Conservation (phyloP, 176 grass and related monocot species). For the Metroxylon sagu region DNA sequence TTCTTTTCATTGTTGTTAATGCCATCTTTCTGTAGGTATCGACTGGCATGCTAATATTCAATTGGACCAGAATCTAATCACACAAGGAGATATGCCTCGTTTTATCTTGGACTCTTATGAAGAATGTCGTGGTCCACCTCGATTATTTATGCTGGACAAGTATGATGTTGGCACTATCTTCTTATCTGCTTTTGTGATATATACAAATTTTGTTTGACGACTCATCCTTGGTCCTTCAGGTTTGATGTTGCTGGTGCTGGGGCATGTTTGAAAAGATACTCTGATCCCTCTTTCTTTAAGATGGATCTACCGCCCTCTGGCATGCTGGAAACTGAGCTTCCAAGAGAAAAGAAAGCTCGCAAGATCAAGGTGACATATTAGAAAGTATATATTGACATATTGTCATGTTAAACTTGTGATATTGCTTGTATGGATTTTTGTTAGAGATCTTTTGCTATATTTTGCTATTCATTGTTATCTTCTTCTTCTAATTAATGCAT, state of each 20-base stretch:
- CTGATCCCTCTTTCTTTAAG: constrained; percentile 61
- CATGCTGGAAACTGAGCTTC: constrained; percentile 27
- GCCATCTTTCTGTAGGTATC: constrained; percentile 36
- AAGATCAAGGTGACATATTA: constrained; percentile 42
- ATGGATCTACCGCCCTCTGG: constrained; percentile 35
- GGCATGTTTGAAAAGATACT: constrained; percentile 88
- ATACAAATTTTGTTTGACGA: constrained; percentile 4
- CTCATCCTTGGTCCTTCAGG: constrained; percentile 31
- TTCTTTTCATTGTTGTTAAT: not conserved
- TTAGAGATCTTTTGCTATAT: no score
- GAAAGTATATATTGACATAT: no score
- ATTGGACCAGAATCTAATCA: constrained; percentile 46
- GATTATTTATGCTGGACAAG: constrained; percentile 89
- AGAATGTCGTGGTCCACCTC: constrained; percentile 71
- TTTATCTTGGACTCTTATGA: constrained; percentile 81
- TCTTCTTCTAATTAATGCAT: no score
- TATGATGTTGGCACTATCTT: constrained; percentile 19
- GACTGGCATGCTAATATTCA: constrained; percentile 55
- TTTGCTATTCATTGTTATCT: no score
- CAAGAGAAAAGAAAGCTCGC: constrained; percentile 36
- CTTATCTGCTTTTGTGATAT: constrained; percentile 3
- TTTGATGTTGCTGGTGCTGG: constrained; percentile 71
- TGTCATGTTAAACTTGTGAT: no score
- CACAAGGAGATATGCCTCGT: constrained; percentile 47
- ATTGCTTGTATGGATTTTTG: no score